Percentiles rank a stretch among this genome's conserved stretches.
Evolutionary conservation across 192 early-diverging fungal species (phyloP).

Genomic region (Coemansia aciculifera): DNA sequence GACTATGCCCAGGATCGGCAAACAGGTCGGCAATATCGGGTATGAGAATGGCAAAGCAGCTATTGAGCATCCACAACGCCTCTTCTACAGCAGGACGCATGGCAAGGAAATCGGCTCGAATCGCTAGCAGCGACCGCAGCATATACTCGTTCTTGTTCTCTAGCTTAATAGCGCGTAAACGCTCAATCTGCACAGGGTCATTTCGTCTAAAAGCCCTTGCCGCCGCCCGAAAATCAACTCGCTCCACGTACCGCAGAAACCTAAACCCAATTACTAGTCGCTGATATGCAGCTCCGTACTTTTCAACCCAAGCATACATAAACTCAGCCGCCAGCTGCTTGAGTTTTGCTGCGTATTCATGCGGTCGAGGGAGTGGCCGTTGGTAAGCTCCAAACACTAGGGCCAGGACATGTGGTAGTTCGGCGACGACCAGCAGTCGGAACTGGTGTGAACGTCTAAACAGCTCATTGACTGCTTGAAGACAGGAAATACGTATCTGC

Average conservation of each 20-base stretch:
- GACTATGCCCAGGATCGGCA: neutral
- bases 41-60: conserved; percentile 43
- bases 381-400: conserved; percentile 62
- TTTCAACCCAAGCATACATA: conserved; percentile 60
- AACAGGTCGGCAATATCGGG: conserved; percentile 42
- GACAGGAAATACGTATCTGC: conserved; percentile 62
- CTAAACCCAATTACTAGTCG: conserved; percentile 60
- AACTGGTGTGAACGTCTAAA: conserved; percentile 68
- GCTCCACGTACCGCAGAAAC: conserved; percentile 54
- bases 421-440: conserved; percentile 54
- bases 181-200: conserved; percentile 19
- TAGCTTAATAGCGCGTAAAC: neutral
- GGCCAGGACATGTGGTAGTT: conserved; percentile 58
- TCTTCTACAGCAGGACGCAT: conserved; percentile 8
- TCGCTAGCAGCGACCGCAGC: conserved; percentile 25
- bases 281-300: conserved; percentile 59
- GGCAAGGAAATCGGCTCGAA: conserved; percentile 19
- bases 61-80: conserved; percentile 13
- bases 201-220: conserved; percentile 13
- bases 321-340: conserved; percentile 52
- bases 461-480: conserved; percentile 61
- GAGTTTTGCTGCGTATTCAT: conserved; percentile 53
- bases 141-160: conserved; percentile 28
- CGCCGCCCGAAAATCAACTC: conserved; percentile 26
- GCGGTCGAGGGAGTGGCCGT: conserved; percentile 57